These are phyloP conservation scores for Termitomyces sp. DNA, from an alignment of 768 basidiomycete species.

Conservation along the genomic window DNA sequence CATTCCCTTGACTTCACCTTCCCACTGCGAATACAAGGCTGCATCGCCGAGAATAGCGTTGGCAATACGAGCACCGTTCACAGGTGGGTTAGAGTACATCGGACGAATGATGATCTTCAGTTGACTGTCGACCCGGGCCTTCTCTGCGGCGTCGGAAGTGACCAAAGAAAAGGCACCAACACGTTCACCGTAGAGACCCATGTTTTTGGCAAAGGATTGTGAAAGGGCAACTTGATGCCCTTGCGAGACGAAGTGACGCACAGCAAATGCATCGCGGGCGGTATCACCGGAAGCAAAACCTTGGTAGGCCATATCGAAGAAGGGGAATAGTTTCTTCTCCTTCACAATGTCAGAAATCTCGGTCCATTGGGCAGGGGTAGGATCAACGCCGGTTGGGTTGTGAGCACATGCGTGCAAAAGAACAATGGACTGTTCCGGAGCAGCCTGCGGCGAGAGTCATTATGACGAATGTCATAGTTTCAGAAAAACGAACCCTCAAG, in stretches of 20 bases:
- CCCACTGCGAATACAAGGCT: conserved; percentile 82
- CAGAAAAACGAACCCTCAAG: conserved; percentile 49
- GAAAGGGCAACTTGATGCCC: conserved; percentile 88
- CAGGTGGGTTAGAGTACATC: conserved; percentile 97
- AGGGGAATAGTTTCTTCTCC: conserved; percentile 89
- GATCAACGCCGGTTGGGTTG: conserved; percentile 98
- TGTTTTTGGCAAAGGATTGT: conserved; percentile 99
- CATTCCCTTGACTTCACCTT: conserved; percentile 91
- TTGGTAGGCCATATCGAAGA: conserved; percentile 99
- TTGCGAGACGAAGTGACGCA: conserved; percentile 87
- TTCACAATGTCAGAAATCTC: conserved; percentile 83
- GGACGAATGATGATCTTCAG: conserved; percentile 93
- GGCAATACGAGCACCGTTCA: conserved; percentile 85
- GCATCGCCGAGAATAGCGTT: conserved; percentile 73
- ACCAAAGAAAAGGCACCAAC: conserved; percentile 94
- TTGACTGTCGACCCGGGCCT: conserved; percentile 86
- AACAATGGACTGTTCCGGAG: conserved; percentile 77
- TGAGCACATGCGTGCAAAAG: conserved; percentile 96
- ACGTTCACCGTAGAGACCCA: conserved; percentile 98
- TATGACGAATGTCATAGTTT: background rate
- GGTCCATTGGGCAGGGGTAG: conserved; percentile 88
- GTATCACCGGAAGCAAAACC: conserved; percentile 97
- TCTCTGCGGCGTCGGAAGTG: conserved; percentile 63
- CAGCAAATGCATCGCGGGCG: conserved; percentile 86
- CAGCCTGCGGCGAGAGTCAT: conserved; percentile 35